phyloP scores from a whole-genome alignment of 1,139 yeast genomes.

The Kluyveromyces sp. region DNA sequence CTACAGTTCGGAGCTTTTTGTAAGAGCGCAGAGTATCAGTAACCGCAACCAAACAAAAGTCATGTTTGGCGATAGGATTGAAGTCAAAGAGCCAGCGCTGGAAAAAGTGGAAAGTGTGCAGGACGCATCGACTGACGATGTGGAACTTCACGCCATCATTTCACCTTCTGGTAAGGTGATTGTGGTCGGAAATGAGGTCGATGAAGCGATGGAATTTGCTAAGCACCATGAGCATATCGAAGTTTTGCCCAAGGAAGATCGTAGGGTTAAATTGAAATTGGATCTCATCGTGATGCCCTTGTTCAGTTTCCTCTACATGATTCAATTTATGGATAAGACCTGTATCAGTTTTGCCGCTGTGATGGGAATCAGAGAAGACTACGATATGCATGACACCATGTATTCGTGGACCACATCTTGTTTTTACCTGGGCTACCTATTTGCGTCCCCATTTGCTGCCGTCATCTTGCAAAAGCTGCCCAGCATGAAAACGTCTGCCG shows the following conservation, averaged over 20 bases:
- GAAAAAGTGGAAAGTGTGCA: background rate
- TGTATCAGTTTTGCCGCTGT: constrained; percentile 55
- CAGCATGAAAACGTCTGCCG: constrained; percentile 35
- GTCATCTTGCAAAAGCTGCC: constrained; percentile 21
- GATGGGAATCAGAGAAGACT: constrained; percentile 44
- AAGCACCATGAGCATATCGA: constrained; percentile 26
- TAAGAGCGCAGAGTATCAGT: too few relatives aligned
- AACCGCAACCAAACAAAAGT: too few relatives aligned
- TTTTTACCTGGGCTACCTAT: constrained; percentile 48
- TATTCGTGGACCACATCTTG: constrained; percentile 54
- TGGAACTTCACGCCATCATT: constrained; percentile 17
- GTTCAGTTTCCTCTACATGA: constrained; percentile 47
- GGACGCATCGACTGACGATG: constrained; percentile 2
- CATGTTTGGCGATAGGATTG: background rate
- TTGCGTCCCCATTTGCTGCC: constrained; percentile 39
- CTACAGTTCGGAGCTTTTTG: too few relatives aligned
- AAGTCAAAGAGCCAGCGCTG: background rate
- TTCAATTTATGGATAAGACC: constrained; percentile 61
- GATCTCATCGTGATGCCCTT: constrained; percentile 50
- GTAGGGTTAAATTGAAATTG: constrained; percentile 41
- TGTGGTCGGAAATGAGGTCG: constrained; percentile 32
- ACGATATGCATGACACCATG: constrained; percentile 44
- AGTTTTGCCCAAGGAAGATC: constrained; percentile 30
- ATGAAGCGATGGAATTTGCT: constrained; percentile 33
- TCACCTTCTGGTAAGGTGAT: constrained; percentile 32